These are phyloP conservation scores for Lagenidium giganteum DNA, from an alignment of 352 stramenopile species.

Conservation along the genomic window DNA sequence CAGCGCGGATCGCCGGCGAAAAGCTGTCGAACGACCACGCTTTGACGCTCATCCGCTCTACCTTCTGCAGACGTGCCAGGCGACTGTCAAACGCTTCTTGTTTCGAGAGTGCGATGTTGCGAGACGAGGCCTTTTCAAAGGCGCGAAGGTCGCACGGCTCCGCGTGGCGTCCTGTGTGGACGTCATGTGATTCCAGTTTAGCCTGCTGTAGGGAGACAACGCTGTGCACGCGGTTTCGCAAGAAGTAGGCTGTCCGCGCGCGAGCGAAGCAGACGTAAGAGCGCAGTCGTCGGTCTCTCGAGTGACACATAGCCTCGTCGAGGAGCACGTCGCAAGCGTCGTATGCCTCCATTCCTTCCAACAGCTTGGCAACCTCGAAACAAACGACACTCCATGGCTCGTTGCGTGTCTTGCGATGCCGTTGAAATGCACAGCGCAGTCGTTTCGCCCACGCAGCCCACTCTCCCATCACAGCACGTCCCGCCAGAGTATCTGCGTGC, in stretches of 20 bases:
- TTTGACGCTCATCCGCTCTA: slow-evolving; percentile 60
- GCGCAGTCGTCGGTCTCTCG: slow-evolving; percentile 19
- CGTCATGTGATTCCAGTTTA: no score
- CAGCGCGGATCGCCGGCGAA: slow-evolving; percentile 20
- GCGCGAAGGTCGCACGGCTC: slow-evolving; percentile 14
- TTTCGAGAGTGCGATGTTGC: slow-evolving; percentile 23
- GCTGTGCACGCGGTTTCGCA: slow-evolving; percentile 18
- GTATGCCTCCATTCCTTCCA: slow-evolving; percentile 34
- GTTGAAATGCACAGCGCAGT: slow-evolving; percentile 3
- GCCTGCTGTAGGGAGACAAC: slow-evolving; percentile 25
- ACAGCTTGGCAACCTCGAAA: slow-evolving; percentile 26
- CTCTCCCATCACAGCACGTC: slow-evolving; percentile 26
- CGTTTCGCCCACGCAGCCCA: slow-evolving; percentile 23
- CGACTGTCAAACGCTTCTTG: slow-evolving; percentile 31
- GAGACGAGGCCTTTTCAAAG: slow-evolving; percentile 29
- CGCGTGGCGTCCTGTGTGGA: no score
- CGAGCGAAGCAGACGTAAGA: slow-evolving; percentile 25
- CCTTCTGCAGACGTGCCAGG: slow-evolving; percentile 41
- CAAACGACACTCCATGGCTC: slow-evolving; percentile 36
- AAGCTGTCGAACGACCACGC: slow-evolving; percentile 51
- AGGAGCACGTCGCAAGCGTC: slow-evolving; percentile 21
- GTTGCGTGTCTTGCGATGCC: slow-evolving; percentile 7
- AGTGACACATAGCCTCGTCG: slow-evolving; percentile 16
- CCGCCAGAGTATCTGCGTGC: no score
- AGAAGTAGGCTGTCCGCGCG: slow-evolving; percentile 13